Evolutionary conservation across 148 eudicot species (phyloP).

Genomic region (Camellia lanceoleosa): DNA sequence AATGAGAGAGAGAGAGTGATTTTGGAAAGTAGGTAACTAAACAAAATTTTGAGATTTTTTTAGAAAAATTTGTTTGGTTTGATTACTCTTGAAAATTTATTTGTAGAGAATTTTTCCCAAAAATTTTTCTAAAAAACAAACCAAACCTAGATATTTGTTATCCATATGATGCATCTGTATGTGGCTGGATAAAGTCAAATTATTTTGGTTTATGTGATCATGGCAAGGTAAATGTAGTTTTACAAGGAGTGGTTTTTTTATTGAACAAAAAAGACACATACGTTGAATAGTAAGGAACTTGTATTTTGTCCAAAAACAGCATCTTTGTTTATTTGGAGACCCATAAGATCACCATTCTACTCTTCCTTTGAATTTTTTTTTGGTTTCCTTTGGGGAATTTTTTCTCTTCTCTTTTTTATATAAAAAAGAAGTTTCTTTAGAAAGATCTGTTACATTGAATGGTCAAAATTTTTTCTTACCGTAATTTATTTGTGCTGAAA

Average conservation of each 20-base stretch:
- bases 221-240: background rate
- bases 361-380: background rate
- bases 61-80: too few relatives aligned
- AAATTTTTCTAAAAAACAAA: too few relatives aligned
- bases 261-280: background rate
- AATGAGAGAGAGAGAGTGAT: too few relatives aligned
- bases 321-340: background rate
- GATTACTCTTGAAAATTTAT: too few relatives aligned
- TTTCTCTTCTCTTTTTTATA: background rate
- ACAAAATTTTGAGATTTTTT: too few relatives aligned
- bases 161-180: background rate
- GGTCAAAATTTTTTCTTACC: background rate
- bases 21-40: too few relatives aligned
- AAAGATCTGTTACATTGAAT: background rate
- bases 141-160: too few relatives aligned
- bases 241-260: background rate
- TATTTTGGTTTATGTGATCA: background rate
- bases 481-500: background rate
- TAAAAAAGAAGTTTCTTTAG: background rate
- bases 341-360: background rate
- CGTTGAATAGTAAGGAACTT: background rate
- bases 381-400: background rate
- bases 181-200: background rate
- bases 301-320: background rate
- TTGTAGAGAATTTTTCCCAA: too few relatives aligned